Evolutionary conservation across 768 basidiomycete species (phyloP).

Genomic region (Leccinum fibrillosum): DNA sequence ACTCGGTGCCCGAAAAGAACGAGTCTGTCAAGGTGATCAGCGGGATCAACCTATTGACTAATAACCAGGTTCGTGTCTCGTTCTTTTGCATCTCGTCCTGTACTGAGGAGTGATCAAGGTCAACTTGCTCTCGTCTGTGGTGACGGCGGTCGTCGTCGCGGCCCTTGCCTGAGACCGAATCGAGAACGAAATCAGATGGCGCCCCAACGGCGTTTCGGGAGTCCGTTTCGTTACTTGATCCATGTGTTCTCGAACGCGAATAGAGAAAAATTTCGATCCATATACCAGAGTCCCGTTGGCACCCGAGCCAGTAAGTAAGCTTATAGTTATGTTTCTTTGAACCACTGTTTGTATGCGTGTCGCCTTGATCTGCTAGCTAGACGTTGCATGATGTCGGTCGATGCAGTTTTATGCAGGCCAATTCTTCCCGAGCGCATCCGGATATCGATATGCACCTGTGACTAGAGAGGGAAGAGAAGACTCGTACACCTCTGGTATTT

Average conservation of each 20-base stretch:
- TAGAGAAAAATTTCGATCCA: background rate
- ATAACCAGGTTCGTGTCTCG: constrained; percentile 61
- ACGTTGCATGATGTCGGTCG: too few relatives aligned
- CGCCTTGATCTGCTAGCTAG: too few relatives aligned
- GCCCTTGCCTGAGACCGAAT: constrained; percentile 27
- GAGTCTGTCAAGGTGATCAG: constrained; percentile 55
- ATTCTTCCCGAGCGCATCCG: too few relatives aligned
- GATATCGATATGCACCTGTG: too few relatives aligned
- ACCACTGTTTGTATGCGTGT: too few relatives aligned
- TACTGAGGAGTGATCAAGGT: constrained; percentile 29
- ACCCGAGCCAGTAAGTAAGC: background rate
- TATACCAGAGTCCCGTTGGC: background rate
- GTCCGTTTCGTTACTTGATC: background rate
- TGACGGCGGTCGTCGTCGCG: constrained; percentile 37
- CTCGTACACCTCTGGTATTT: too few relatives aligned
- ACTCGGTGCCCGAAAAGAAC: constrained; percentile 30
- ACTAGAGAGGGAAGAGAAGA: too few relatives aligned
- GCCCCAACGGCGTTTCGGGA: background rate
- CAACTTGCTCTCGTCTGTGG: constrained; percentile 43
- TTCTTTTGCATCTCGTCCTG: background rate
- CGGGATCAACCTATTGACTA: constrained; percentile 69
- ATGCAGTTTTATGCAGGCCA: too few relatives aligned
- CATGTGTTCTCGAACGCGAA: background rate
- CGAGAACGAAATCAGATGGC: background rate
- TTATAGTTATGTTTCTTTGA: background rate